Evolutionary conservation across 2,329 filamentous ascomycete species (phyloP).

Genomic region (Hypoxylon sp.): DNA sequence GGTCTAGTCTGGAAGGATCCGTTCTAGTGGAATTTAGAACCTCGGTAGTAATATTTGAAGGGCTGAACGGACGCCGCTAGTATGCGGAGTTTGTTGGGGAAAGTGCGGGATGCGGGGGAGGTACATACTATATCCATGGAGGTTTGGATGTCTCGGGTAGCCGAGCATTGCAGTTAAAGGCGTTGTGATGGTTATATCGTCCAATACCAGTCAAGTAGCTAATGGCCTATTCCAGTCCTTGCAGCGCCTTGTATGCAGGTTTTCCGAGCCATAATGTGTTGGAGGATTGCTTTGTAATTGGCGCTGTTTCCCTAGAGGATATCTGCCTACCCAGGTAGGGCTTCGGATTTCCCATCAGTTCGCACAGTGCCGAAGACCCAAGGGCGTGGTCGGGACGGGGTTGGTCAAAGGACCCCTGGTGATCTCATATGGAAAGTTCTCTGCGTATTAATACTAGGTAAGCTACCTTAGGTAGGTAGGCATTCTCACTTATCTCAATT

Average conservation of each 20-base stretch:
- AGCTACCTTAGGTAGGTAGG: too few species aligned
- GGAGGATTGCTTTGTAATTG: background rate
- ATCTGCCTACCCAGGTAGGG: too few species aligned
- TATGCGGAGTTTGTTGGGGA: constrained; percentile 41
- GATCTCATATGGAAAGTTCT: background rate
- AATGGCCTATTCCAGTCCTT: background rate
- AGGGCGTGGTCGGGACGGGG: background rate
- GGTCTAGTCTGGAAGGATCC: background rate
- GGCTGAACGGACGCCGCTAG: constrained; percentile 1
- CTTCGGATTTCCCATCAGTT: background rate
- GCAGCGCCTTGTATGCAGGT: background rate
- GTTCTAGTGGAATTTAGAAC: background rate
- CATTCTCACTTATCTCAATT: too few species aligned
- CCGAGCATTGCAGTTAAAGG: background rate
- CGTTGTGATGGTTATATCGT: background rate
- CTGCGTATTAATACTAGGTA: background rate
- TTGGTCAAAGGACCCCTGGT: constrained; percentile 5
- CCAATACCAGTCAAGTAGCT: background rate
- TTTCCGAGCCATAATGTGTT: background rate
- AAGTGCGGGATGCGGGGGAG: constrained; percentile 38
- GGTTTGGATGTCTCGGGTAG: background rate
- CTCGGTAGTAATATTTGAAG: constrained; percentile 7
- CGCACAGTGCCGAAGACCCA: constrained; percentile 12
- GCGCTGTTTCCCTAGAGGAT: background rate
- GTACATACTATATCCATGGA: too few species aligned